These are phyloP conservation scores for Diplodia mutila DNA, from an alignment of 2,329 filamentous ascomycete species.

Conservation along the genomic window DNA sequence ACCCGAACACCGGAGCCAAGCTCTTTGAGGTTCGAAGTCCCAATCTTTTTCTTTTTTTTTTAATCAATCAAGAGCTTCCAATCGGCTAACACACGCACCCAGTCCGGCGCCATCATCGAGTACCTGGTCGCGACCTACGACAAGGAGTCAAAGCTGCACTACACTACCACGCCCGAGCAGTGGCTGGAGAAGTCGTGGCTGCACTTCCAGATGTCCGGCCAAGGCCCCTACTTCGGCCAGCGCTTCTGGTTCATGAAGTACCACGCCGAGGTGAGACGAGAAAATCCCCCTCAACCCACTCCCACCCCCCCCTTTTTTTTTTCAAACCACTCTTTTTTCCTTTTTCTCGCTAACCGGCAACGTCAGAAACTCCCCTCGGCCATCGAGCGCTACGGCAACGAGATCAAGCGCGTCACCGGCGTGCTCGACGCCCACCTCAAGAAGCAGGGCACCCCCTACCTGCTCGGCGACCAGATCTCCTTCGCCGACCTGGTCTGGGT, in stretches of 20 bases:
- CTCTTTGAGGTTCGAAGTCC: conserved; percentile 39
- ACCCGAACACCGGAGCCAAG: conserved; percentile 49
- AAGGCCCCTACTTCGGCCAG: conserved; percentile 52
- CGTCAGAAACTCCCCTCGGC: conserved; percentile 43
- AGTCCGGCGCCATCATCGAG: conserved; percentile 49
- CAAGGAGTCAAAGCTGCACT: conserved; percentile 44
- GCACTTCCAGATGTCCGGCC: conserved; percentile 50
- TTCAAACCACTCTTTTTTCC: too few species aligned
- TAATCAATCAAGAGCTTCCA: background rate
- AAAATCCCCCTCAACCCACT: too few species aligned
- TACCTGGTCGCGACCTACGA: conserved; percentile 53
- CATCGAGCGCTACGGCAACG: conserved; percentile 50
- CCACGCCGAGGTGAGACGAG: conserved; percentile 45
- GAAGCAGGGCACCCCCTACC: conserved; percentile 39
- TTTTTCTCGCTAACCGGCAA: too few species aligned
- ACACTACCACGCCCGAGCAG: conserved; percentile 40
- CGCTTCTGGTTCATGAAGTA: conserved; percentile 43
- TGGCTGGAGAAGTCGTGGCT: conserved; percentile 51
- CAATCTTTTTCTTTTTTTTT: background rate
- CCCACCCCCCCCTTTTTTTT: too few species aligned
- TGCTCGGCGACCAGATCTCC: conserved; percentile 49
- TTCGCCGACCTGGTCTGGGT: conserved; percentile 50
- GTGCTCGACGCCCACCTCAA: conserved; percentile 49
- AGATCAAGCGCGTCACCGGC: conserved; percentile 49
- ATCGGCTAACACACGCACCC: background rate